These are phyloP conservation scores for Ophiostoma sp. DNA, from an alignment of 2,329 filamentous ascomycete genomes.

Conservation along the genomic window DNA sequence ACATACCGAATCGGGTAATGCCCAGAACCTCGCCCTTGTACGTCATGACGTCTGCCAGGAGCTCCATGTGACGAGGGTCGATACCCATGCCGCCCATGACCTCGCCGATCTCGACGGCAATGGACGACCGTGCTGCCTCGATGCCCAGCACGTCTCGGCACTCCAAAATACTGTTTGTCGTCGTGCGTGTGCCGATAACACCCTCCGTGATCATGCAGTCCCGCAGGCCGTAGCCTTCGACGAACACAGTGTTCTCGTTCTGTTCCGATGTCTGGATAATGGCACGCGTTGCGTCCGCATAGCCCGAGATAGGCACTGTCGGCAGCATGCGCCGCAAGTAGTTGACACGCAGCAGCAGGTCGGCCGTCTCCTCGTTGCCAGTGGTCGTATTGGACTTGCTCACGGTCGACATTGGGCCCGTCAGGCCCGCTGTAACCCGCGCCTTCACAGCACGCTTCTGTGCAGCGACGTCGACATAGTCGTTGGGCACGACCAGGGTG, in stretches of 20 bases:
- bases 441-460: conserved; percentile 44
- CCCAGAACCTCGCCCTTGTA: conserved; percentile 96
- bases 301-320: conserved; percentile 80
- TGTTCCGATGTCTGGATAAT: conserved; percentile 79
- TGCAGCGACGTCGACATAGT: conserved; percentile 43
- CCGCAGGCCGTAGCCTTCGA: conserved; percentile 89
- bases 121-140: conserved; percentile 84
- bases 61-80: conserved; percentile 94
- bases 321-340: conserved; percentile 78
- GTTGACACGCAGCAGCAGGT: conserved; percentile 73
- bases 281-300: conserved; percentile 76
- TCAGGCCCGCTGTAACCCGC: conserved; percentile 41
- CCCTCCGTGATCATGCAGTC: conserved; percentile 91
- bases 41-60: conserved; percentile 97
- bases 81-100: conserved; percentile 96
- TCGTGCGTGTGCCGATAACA: conserved; percentile 68
- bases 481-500: conserved; percentile 63
- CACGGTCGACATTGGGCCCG: conserved; percentile 28
- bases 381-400: conserved; percentile 37
- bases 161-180: conserved; percentile 87
- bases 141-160: conserved; percentile 82
- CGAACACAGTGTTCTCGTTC: conserved; percentile 66
- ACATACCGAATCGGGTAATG: conserved; percentile 91
- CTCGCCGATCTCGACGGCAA: conserved; percentile 76
- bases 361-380: conserved; percentile 46